Base-by-base conservation (phyloP, 140 eudicot genomes). In the Bidens hawaiensis region DNA sequence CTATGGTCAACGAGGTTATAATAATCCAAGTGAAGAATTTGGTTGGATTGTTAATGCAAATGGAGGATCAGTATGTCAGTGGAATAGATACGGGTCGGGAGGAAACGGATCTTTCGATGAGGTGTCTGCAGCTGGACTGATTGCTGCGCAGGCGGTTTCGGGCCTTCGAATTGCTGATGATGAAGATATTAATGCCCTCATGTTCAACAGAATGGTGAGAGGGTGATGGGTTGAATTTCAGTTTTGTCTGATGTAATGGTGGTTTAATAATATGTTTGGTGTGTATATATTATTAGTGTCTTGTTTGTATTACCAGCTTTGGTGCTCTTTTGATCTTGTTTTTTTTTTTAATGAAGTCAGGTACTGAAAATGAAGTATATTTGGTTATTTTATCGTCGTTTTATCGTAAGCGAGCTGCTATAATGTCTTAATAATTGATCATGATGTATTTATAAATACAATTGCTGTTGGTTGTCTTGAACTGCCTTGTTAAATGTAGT, bases 91-190 rank as follows among this genome's bases (percentile, higher is more conserved):
- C 21, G 73, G 68, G 12, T 31, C n/a, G 30, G 40, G 40, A 19
- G 70, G 52, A 42, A 34, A 45, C 16, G 66, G 66, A 23, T 65
- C 52, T 50, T 42, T 27, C 15, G 65, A 68, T 57, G 86, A 75
- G 23, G 64, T 85, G 24, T 82, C 88, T 31, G 77, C 51, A 5
- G 60, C 84, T 18, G 97, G 79, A 51, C 81, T 63, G 45, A 67
- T 85, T 48, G 94, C 96, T 41, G 95, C 89, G 69, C 94, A 81
- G 71, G 94, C 90, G 65, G 90, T 87, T 58, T 77, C 94, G 3
- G 46, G 82, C 1, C 91, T 91, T 24, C 93, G 56, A 24, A 87
- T 91, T 25, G 83, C 80, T 0, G 98, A 91, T 56, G 98, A 82
- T 66, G 84, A 82, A 6, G 88, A 68, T 47, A 78, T 71, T 0